Base-by-base conservation (phyloP, 306 rosid genomes). In the Argentina anserina region DNA sequence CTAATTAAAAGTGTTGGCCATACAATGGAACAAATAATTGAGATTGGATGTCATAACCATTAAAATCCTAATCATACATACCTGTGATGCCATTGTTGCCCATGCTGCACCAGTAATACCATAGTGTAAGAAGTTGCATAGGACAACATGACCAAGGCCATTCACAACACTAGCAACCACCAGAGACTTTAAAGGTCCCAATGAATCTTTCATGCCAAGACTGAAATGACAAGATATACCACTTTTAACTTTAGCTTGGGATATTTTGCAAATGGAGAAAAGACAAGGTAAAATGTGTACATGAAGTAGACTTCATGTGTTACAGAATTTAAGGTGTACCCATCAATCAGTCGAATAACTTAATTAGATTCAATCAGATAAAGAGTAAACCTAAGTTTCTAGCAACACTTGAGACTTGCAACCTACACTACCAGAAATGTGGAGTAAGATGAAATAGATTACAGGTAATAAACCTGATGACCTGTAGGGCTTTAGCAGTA, bases 181-280 rank as follows among this genome's bases (percentile, higher is more conserved):
- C 87, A 89, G 83, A 72, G 96, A 88, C 87, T 86, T 91, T 65
- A 87, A 70, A 64, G 96, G 97, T 80, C 93, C 97, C 96, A 87
- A 80, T 2, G 97, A 91, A 89, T 89, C 97, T 87, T 91, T 91
- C 97, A 89, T 86, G 78, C 93, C 96, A 78, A 91, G 97, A 79
- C 96, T 89, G 67, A 71, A 56, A 63, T 58, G 34, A 75, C 20
- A 71, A 60, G 23, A 15, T 11, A 31, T 5, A 29, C 40, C n/a
- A 15, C 20, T 40, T 25, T 60, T 29, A 18, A 60, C n/a, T 60
- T 14, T 29, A 60, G 17, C 7, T 10, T 15, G 6, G 31, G 7
- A 28, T 28, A 56, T 56, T 26, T 5, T 56, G 2, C 58, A 50
- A 50, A 20, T 2, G 11, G 11, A 50, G 58, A 50, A 50, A 50